phyloP scores from a whole-genome alignment of 495 filamentous ascomycete genomes.

The Poronia punctata region DNA sequence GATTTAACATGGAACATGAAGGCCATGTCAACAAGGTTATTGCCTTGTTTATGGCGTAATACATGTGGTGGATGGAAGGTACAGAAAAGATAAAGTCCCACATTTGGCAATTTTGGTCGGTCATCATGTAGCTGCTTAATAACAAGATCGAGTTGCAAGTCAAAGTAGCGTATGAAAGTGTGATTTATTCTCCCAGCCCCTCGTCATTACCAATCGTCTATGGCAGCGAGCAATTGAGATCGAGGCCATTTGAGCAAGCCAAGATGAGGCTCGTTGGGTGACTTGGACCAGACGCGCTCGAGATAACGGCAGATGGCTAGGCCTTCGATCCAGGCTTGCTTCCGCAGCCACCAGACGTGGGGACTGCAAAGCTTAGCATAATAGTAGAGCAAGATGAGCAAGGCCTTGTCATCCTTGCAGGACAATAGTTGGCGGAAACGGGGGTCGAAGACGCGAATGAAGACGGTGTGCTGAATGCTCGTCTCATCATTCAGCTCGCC shows the following conservation, averaged over 20 bases:
- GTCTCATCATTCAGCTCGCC: constrained; percentile 21
- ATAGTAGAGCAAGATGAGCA: constrained; percentile 37
- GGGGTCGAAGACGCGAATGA: constrained; percentile 25
- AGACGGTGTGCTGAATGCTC: constrained; percentile 27
- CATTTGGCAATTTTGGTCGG: constrained; percentile 26
- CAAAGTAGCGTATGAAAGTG: too few species aligned
- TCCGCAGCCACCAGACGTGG: constrained; percentile 33
- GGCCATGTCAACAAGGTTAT: constrained; percentile 17
- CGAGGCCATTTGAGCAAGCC: too few species aligned
- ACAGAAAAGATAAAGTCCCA: constrained; percentile 21
- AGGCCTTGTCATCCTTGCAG: constrained; percentile 30
- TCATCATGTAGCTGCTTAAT: constrained; percentile 18
- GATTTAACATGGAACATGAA: constrained; percentile 12
- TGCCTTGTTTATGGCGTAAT: constrained; percentile 24
- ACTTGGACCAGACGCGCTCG: too few species aligned
- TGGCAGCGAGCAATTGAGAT: too few species aligned
- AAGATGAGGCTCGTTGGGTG: too few species aligned
- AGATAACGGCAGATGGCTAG: constrained; percentile 28
- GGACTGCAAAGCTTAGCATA: constrained; percentile 30
- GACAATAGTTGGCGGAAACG: constrained; percentile 27
- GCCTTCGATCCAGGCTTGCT: constrained; percentile 31
- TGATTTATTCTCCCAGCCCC: too few species aligned
- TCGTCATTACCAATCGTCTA: too few species aligned
- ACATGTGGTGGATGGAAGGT: constrained; percentile 17
- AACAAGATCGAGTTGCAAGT: constrained; percentile 6